Base-by-base conservation (phyloP, 129 eudicot genomes). In the Mikania micrantha region DNA sequence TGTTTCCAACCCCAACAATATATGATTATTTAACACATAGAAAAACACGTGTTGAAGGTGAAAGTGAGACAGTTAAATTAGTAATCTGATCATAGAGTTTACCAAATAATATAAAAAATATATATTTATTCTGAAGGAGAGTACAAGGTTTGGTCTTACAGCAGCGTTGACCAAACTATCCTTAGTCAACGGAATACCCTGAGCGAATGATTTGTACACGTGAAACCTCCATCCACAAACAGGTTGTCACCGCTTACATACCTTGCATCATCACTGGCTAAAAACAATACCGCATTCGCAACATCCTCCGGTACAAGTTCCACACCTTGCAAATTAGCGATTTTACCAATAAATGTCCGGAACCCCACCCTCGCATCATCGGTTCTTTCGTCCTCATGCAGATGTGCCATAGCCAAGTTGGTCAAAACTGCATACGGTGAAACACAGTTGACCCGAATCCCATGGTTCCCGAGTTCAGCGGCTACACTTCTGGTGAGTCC, bases 141-240 rank as follows among this genome's bases (percentile, higher is more conserved):
- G 64, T 29, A n/a, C 22, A 58, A 58, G 6, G 42, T 20, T 59
- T 58, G 29, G 24, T 17, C 35, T 35, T 19, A 60, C 9, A 54
- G 10, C 11, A 25, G 27, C 4, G 35, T 54, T 54, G 25, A 60
- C 66, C 28, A 32, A 17, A 17, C 60, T 29, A 31, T 38, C 17
- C 60, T 27, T 21, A 41, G 58, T 85, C 74, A 85, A 47, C 87
- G 69, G 22, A 91, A 91, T 5, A 91, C 98, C 71, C 85, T 36
- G 4, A 91, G 88, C 1, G 80, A 69, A 77, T 91, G 98, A 67
- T 85, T 85, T 4, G 79, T 61, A 68, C 63, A 70, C 0, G 87
- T 42, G 65, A 91, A 85, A 2, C 96, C 98, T 16, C 98, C 98
- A 85, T 91, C 98, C n/a, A 91, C 88, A 85, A 91, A 83, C 64